A percentile compares a stretch with the other conserved stretches of the same genome.
These are phyloP conservation scores for Baudoinia panamericana DNA, from an alignment of 495 filamentous ascomycete genomes.

Conservation along the genomic window DNA sequence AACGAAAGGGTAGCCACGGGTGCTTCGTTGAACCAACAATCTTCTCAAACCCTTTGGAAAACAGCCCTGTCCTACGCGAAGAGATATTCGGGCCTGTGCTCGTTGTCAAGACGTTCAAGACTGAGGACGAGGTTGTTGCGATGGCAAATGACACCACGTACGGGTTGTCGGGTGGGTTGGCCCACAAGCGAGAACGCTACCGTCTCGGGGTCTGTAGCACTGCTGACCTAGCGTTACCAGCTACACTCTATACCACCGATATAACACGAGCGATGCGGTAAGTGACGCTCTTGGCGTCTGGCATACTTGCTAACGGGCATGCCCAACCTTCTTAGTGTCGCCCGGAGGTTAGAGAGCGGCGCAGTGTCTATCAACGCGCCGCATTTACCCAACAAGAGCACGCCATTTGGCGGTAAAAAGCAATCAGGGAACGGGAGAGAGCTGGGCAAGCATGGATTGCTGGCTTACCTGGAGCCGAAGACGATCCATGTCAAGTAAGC, in stretches of 20 bases:
- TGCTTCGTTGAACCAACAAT: slow-evolving; percentile 37
- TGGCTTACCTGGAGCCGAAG: slow-evolving; percentile 34
- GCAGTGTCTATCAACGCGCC: background rate
- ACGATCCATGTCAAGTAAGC: slow-evolving; percentile 29
- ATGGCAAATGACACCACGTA: slow-evolving; percentile 37
- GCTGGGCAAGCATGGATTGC: slow-evolving; percentile 27
- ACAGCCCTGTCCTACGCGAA: slow-evolving; percentile 33
- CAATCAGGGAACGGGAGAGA: background rate
- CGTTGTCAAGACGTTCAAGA: slow-evolving; percentile 36
- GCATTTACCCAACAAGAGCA: background rate
- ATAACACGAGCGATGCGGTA: too few relatives aligned
- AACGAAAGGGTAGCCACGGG: slow-evolving; percentile 24
- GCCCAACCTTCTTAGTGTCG: too few relatives aligned
- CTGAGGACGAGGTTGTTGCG: slow-evolving; percentile 37
- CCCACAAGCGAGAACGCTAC: too few relatives aligned
- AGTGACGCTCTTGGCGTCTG: too few relatives aligned
- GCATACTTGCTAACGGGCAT: too few relatives aligned
- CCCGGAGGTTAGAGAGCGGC: too few relatives aligned
- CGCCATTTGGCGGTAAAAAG: slow-evolving; percentile 1
- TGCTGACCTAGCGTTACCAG: too few relatives aligned
- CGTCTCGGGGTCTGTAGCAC: too few relatives aligned
- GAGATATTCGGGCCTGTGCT: slow-evolving; percentile 44
- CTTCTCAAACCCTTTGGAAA: slow-evolving; percentile 30
- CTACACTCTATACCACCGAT: too few relatives aligned
- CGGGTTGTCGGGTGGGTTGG: slow-evolving; percentile 31